Evolutionary conservation across 805 yeast species (phyloP).

Genomic region (Torulaspora delbrueckii): DNA sequence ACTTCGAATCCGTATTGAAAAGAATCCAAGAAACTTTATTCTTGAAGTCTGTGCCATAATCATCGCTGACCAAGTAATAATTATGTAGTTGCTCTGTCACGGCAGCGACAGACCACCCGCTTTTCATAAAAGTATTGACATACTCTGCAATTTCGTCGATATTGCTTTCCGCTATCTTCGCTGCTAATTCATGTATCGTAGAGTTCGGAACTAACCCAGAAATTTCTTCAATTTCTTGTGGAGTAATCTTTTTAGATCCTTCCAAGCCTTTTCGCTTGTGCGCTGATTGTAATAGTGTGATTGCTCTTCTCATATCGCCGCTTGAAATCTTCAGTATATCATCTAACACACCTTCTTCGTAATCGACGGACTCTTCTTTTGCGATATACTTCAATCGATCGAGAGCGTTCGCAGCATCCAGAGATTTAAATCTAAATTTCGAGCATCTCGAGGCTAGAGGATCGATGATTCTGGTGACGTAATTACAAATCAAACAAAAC

Average conservation of each 20-base stretch:
- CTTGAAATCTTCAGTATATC: conserved; percentile 66
- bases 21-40: conserved; percentile 58
- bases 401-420: conserved; percentile 68
- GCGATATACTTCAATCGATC: conserved; percentile 59
- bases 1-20: conserved; percentile 68
- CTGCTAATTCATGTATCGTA: conserved; percentile 41
- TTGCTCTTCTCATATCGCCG: conserved; percentile 93
- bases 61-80: conserved; percentile 51
- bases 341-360: conserved; percentile 49
- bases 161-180: conserved; percentile 34
- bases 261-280: conserved; percentile 48
- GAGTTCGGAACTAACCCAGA: conserved; percentile 67
- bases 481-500: conserved; percentile 92
- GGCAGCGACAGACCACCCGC: conserved; percentile 79
- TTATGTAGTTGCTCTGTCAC: conserved; percentile 70
- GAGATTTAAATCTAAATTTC: conserved; percentile 80
- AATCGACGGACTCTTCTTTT: conserved; percentile 41
- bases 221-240: conserved; percentile 53
- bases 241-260: conserved; percentile 38
- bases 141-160: conserved; percentile 35
- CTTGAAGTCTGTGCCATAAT: conserved; percentile 49
- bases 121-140: conserved; percentile 50
- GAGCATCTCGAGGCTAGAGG: conserved; percentile 96
- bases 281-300: conserved; percentile 83
- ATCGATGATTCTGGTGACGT: conserved; percentile 92